Base-by-base conservation (phyloP, 2,329 filamentous ascomycete species). In the Ceratocystis destructans region DNA sequence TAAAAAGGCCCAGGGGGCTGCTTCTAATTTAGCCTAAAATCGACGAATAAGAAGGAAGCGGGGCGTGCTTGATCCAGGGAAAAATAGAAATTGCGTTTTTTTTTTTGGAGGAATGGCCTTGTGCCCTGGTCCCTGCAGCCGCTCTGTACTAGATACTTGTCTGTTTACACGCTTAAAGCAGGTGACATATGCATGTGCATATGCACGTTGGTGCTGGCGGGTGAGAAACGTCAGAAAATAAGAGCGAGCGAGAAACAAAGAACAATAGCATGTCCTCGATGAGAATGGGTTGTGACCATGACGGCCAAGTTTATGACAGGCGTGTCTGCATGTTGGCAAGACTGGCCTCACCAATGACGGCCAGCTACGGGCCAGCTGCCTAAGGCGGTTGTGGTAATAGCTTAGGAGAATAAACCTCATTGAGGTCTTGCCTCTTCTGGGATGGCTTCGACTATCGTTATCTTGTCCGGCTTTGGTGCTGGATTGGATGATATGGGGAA, bases 381-480 rank as follows among this genome's bases (percentile, higher is more conserved):
- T 41, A 31, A n/a, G 25, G 53, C 53, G 53, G 17, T 59, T 59
- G 53, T 59, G 53, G 53, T 59, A 59, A 59, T 59, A 59, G 53
- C 53, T 59, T n/a, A 59, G 53, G 53, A 31, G 53, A 59, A 59
- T 59, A 59, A 59, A 59, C 53, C 53, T 20, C 25, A 33, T 59
- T 59, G 53, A 8, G 53, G 53, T 59, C 53, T 59, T 59, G 53
- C 53, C 53, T 59, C 53, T 59, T 59, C 53, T 59, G 25, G 53
- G 53, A 59, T 59, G 53, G 53, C 53, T 59, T 59, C 53, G 53
- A 59, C 53, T 59, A 59, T 59, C 53, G 53, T 33, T 59, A 59
- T 59, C 53, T 59, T 20, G 48, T 10, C 53, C 53, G 53, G 53
- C 53, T 59, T 59, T 59, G 53, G 53, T 59, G 25, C 28, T 59